Percentiles rank a stretch among this genome's conserved stretches.
phyloP scores from a whole-genome alignment of 78 protist genomes.

The Cavenderia fasciculata region DNA sequence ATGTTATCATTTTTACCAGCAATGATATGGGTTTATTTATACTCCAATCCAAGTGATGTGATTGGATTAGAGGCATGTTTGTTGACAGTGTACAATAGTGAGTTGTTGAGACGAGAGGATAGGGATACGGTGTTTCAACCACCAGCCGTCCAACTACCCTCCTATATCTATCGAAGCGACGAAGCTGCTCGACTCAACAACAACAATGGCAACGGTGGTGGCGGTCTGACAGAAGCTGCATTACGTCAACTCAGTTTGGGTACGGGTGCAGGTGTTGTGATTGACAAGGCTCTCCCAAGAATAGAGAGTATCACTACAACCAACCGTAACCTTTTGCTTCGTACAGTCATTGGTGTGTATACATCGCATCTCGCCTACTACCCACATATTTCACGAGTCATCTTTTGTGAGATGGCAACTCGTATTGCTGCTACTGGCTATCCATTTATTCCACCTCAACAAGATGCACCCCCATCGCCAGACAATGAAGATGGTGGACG shows the following conservation, averaged over 20 bases:
- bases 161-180: constrained; percentile 20
- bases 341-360: constrained; percentile 9
- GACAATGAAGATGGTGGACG: too few relatives aligned
- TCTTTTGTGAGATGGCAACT: constrained; percentile 56
- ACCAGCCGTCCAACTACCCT: constrained; percentile 2
- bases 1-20: constrained; percentile 63
- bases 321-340: constrained; percentile 10
- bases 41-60: neutral
- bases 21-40: constrained; percentile 31
- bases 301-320: constrained; percentile 14
- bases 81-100: constrained; percentile 43
- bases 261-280: neutral
- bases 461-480: neutral
- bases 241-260: constrained; percentile 5
- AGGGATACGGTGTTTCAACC: constrained; percentile 32
- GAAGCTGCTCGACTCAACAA: neutral
- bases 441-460: constrained; percentile 1
- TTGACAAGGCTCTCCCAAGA: constrained; percentile 48
- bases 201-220: neutral
- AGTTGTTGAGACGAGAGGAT: constrained; percentile 17
- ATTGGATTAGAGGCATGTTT: constrained; percentile 39
- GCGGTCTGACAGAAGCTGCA: constrained; percentile 18
- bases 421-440: constrained; percentile 45
- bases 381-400: constrained; percentile 36
- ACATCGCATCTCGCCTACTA: neutral